These are phyloP conservation scores for Miscanthus lutarioriparius DNA, from an alignment of 176 grass and related monocot genomes.

Conservation along the genomic window DNA sequence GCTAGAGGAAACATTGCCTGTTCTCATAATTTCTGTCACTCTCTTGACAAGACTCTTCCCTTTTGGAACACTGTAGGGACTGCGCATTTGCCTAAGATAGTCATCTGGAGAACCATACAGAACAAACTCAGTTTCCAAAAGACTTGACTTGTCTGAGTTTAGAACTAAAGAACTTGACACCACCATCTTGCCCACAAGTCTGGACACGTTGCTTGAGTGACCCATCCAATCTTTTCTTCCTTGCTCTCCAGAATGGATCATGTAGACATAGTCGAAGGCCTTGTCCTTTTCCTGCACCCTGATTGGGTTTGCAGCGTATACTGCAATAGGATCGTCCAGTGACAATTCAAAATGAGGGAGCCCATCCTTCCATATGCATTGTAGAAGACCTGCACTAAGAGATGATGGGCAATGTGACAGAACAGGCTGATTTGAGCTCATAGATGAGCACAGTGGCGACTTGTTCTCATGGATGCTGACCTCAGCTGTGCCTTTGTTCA, in stretches of 20 bases:
- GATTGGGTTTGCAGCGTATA: constrained; percentile 56
- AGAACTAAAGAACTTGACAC: constrained; percentile 62
- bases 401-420: constrained; percentile 38
- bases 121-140: constrained; percentile 70
- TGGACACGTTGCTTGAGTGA: constrained; percentile 33
- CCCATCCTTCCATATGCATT: constrained; percentile 63
- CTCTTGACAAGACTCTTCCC: constrained; percentile 60
- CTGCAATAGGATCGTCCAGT: constrained; percentile 38
- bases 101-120: constrained; percentile 68
- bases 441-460: constrained; percentile 34
- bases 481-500: constrained; percentile 26
- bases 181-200: constrained; percentile 71
- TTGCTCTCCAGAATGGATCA: constrained; percentile 56
- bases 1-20: constrained; percentile 47
- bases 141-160: constrained; percentile 36
- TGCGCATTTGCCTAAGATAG: constrained; percentile 46
- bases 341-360: constrained; percentile 71
- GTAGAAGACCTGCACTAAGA: constrained; percentile 60
- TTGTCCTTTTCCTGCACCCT: constrained; percentile 36
- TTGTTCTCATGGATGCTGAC: constrained; percentile 7
- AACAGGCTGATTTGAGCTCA: constrained; percentile 26
- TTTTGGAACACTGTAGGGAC: constrained; percentile 40
- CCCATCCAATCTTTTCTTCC: constrained; percentile 54
- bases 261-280: constrained; percentile 60
- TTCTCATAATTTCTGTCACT: constrained; percentile 65